These are phyloP conservation scores for Kregervanrija pseudodelftensis DNA, from an alignment of 805 yeast genomes.

Conservation along the genomic window DNA sequence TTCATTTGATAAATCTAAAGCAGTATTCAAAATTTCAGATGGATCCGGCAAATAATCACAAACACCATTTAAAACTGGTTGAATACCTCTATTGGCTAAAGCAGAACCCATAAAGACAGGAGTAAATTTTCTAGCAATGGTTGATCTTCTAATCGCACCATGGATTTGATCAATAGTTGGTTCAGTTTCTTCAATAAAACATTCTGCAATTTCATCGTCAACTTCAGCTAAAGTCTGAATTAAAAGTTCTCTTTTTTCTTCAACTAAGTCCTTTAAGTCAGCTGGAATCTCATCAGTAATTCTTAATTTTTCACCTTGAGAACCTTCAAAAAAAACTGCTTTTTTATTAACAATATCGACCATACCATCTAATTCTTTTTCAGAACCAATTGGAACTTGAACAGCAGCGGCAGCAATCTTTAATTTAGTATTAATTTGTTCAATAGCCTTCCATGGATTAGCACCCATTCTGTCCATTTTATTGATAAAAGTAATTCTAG, in stretches of 20 bases:
- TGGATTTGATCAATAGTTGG: conserved; percentile 82
- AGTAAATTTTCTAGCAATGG: conserved; percentile 91
- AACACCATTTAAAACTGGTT: conserved; percentile 91
- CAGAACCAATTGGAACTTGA: conserved; percentile 97
- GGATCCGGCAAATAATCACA: conserved; percentile 96
- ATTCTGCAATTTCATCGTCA: conserved; percentile 94
- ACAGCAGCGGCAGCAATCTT: conserved; percentile 95
- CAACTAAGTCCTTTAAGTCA: conserved; percentile 73
- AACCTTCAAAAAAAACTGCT: conserved; percentile 83
- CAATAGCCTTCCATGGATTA: conserved; percentile 91
- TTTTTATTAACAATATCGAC: conserved; percentile 87
- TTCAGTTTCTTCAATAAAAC: conserved; percentile 82
- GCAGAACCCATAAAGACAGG: conserved; percentile 99
- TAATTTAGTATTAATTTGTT: conserved; percentile 80
- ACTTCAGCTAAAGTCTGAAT: conserved; percentile 96
- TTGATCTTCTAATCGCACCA: conserved; percentile 86
- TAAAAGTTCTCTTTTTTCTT: conserved; percentile 78
- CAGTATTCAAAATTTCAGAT: conserved; percentile 84
- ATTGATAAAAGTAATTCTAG: conserved; percentile 91
- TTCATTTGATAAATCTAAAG: conserved; percentile 61
- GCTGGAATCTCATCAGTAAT: conserved; percentile 62
- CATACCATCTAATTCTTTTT: conserved; percentile 75
- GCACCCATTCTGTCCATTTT: conserved; percentile 99
- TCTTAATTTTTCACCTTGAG: conserved; percentile 78
- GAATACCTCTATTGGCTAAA: conserved; percentile 91